These are phyloP conservation scores for Curvularia eragrostidis DNA, from an alignment of 2,329 filamentous ascomycete genomes.

Conservation along the genomic window DNA sequence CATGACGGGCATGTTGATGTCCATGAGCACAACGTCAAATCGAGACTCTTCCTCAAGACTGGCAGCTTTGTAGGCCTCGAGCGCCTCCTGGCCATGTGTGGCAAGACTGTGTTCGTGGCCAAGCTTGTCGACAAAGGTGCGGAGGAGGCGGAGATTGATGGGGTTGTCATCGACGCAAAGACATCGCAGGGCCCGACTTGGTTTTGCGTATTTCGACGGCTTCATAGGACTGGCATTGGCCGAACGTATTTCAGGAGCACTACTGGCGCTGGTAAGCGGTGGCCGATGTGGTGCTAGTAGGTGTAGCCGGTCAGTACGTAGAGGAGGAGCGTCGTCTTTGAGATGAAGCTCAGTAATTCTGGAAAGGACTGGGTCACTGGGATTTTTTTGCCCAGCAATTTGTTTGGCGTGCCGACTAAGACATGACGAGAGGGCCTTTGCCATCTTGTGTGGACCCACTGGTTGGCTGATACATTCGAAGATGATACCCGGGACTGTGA, in stretches of 20 bases:
- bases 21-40: constrained; percentile 46
- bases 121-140: constrained; percentile 47
- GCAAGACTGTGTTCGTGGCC: constrained; percentile 44
- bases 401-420: constrained; percentile 42
- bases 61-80: constrained; percentile 39
- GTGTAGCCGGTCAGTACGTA: constrained; percentile 13
- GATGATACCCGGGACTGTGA: constrained; percentile 44
- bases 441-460: constrained; percentile 50
- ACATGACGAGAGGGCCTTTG: constrained; percentile 45
- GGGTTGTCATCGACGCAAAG: constrained; percentile 51
- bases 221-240: constrained; percentile 24
- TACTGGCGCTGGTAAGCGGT: constrained; percentile 35
- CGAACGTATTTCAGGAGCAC: constrained; percentile 42
- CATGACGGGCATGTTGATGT: constrained; percentile 50
- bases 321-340: constrained; percentile 35
- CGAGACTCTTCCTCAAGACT: constrained; percentile 16
- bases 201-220: constrained; percentile 25
- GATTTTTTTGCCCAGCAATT: constrained; percentile 15
- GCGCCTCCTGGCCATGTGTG: constrained; percentile 47
- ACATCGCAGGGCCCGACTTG: constrained; percentile 36
- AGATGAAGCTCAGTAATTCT: constrained; percentile 34
- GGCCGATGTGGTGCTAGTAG: constrained; percentile 31
- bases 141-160: constrained; percentile 49
- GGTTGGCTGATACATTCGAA: constrained; percentile 47
- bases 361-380: constrained; percentile 22